phyloP scores from a whole-genome alignment of 306 rosid species.

The Datisca glomerata region DNA sequence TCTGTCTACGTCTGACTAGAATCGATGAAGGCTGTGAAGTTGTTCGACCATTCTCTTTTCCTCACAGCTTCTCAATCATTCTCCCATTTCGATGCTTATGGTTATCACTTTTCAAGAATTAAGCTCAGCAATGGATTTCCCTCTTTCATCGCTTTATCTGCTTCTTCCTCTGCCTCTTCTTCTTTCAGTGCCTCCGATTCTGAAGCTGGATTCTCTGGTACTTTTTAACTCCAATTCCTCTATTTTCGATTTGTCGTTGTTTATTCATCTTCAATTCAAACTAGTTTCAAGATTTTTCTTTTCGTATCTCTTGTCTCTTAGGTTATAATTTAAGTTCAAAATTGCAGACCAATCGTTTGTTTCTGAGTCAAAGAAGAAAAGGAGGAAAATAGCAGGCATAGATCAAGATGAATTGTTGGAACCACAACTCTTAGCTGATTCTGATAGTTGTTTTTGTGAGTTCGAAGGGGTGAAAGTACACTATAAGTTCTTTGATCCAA shows the following conservation, averaged over 20 bases:
- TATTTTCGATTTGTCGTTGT: background rate
- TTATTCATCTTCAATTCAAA: background rate
- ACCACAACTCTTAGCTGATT: constrained; percentile 65
- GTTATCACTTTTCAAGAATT: background rate
- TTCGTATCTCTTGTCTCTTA: constrained; percentile 3
- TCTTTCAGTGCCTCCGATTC: constrained; percentile 49
- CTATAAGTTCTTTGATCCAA: constrained; percentile 58
- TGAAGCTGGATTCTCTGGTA: constrained; percentile 52
- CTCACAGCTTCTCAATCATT: background rate
- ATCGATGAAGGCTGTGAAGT: background rate
- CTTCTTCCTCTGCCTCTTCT: constrained; percentile 34
- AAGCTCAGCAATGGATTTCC: background rate
- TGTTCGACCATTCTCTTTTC: background rate
- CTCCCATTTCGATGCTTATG: too few relatives aligned
- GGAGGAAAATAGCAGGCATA: constrained; percentile 56
- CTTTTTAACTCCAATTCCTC: background rate
- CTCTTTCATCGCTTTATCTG: constrained; percentile 9
- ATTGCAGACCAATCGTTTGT: constrained; percentile 46
- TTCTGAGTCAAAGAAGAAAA: constrained; percentile 32
- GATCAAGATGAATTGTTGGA: constrained; percentile 73
- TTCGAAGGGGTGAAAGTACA: constrained; percentile 70
- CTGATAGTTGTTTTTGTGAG: constrained; percentile 77
- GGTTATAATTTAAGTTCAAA: constrained; percentile 7
- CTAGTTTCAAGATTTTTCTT: background rate
- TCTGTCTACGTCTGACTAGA: too few relatives aligned